Percentiles rank a stretch among this genome's conserved stretches.
These are phyloP conservation scores for Aspergillus sclerotioniger DNA, from an alignment of 495 filamentous ascomycete species.

Conservation along the genomic window DNA sequence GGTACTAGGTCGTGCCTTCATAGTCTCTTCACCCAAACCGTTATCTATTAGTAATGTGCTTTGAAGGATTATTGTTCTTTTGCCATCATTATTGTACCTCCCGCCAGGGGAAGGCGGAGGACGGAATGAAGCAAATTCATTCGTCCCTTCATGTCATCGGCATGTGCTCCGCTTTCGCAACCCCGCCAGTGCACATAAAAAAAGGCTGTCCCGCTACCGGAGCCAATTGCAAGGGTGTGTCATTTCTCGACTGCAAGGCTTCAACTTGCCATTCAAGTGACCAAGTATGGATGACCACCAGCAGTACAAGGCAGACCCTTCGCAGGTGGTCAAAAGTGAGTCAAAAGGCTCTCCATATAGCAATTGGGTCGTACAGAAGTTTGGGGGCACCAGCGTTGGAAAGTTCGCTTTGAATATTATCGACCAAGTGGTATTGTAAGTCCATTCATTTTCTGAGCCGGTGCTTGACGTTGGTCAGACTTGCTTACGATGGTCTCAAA, in stretches of 20 bases:
- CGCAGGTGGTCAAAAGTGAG: slow-evolving; percentile 15
- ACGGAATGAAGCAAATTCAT: slow-evolving; percentile 22
- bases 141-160: slow-evolving; percentile 5
- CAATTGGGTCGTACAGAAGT: slow-evolving; percentile 82
- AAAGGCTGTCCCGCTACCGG: slow-evolving; percentile 18
- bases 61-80: slow-evolving; percentile 1
- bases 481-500: slow-evolving; percentile 11
- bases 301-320: slow-evolving; percentile 13
- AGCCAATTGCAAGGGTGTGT: slow-evolving; percentile 7
- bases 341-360: slow-evolving; percentile 16
- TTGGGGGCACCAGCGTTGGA: slow-evolving; percentile 72
- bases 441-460: neutral
- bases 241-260: slow-evolving; percentile 10
- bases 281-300: slow-evolving; percentile 20
- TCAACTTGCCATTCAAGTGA: slow-evolving; percentile 1
- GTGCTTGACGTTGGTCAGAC: neutral
- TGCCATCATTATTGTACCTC: slow-evolving; percentile 5
- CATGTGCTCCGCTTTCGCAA: slow-evolving; percentile 41
- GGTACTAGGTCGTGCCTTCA: too few species aligned
- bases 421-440: slow-evolving; percentile 70
- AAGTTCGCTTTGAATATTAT: slow-evolving; percentile 71
- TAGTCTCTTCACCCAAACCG: neutral
- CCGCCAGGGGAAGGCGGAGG: slow-evolving; percentile 26
- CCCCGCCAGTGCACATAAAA: slow-evolving; percentile 28
- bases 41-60: neutral